phyloP scores from a whole-genome alignment of 2,329 filamentous ascomycete species.

The Talaromyces sp. region DNA sequence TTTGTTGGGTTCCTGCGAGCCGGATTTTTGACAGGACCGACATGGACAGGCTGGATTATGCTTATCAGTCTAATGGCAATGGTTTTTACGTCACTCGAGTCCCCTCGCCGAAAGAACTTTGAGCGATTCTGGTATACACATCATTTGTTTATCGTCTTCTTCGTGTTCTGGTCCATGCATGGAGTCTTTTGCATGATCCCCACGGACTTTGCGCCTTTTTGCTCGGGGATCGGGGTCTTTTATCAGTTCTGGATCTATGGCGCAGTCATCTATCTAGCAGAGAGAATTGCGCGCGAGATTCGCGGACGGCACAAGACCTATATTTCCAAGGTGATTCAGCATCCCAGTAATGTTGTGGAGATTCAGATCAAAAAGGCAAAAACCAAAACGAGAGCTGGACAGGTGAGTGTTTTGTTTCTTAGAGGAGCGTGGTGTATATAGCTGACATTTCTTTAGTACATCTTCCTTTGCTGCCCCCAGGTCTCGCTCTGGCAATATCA shows the following conservation, averaged over 20 bases:
- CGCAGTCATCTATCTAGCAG: slow-evolving; percentile 74
- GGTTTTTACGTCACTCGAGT: slow-evolving; percentile 71
- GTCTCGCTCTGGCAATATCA: slow-evolving; percentile 87
- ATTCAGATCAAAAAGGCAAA: slow-evolving; percentile 90
- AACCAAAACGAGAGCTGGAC: slow-evolving; percentile 74
- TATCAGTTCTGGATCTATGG: slow-evolving; percentile 90
- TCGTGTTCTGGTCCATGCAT: slow-evolving; percentile 87
- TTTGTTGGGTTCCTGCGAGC: slow-evolving; percentile 73
- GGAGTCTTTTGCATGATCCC: slow-evolving; percentile 90
- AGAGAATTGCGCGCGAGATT: slow-evolving; percentile 72
- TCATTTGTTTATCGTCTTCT: slow-evolving; percentile 83
- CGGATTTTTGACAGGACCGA: slow-evolving; percentile 74
- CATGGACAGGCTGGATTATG: slow-evolving; percentile 86
- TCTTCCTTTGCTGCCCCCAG: slow-evolving; percentile 82
- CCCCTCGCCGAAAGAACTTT: slow-evolving; percentile 73
- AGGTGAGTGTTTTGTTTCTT: slow-evolving; percentile 34
- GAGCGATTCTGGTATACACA: slow-evolving; percentile 90
- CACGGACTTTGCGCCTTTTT: slow-evolving; percentile 68
- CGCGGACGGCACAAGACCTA: slow-evolving; percentile 78
- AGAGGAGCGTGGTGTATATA: neutral
- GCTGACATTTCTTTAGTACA: slow-evolving; percentile 53
- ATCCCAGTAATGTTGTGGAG: slow-evolving; percentile 83
- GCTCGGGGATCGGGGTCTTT: slow-evolving; percentile 72
- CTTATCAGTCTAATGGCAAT: slow-evolving; percentile 72
- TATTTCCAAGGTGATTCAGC: slow-evolving; percentile 84